phyloP scores from a whole-genome alignment of 1,284 basidiomycete genomes.

The Tilletia setariae region DNA sequence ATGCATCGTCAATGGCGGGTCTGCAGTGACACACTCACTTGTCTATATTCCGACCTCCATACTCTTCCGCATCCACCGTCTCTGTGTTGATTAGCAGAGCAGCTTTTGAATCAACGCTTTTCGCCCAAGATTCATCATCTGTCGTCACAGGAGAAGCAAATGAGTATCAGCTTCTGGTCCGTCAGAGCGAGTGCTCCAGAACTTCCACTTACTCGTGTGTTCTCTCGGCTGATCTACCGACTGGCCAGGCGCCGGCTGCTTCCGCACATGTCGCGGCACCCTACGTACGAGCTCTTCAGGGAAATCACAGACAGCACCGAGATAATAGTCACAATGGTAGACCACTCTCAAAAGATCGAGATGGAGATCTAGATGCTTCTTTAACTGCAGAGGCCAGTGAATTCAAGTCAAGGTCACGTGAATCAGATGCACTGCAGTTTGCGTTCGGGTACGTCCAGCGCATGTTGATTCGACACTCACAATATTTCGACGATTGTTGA shows the following conservation, averaged over 20 bases:
- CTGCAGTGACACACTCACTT: not conserved
- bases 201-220: conserved; percentile 20
- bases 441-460: too few species aligned
- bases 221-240: conserved; percentile 30
- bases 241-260: conserved; percentile 26
- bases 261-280: conserved; percentile 34
- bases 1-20: too few species aligned
- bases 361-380: conserved; percentile 45
- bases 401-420: too few species aligned
- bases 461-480: conserved; percentile 9
- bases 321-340: conserved; percentile 51
- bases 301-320: conserved; percentile 44
- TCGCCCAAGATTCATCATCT: conserved; percentile 38
- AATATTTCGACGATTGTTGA: conserved; percentile 26
- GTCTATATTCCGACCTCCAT: conserved; percentile 33
- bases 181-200: too few species aligned
- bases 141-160: not conserved
- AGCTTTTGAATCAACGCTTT: conserved; percentile 41
- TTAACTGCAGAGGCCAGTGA: conserved; percentile 25
- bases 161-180: too few species aligned
- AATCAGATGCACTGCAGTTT: too few species aligned
- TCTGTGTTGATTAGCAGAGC: conserved; percentile 31
- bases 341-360: conserved; percentile 45
- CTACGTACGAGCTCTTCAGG: conserved; percentile 46
- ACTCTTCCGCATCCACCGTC: conserved; percentile 28